Evolutionary conservation across 768 basidiomycete species (phyloP), one percentile per base, ranked within the genome.

Genomic region (Gymnopilus dilepis): DNA sequence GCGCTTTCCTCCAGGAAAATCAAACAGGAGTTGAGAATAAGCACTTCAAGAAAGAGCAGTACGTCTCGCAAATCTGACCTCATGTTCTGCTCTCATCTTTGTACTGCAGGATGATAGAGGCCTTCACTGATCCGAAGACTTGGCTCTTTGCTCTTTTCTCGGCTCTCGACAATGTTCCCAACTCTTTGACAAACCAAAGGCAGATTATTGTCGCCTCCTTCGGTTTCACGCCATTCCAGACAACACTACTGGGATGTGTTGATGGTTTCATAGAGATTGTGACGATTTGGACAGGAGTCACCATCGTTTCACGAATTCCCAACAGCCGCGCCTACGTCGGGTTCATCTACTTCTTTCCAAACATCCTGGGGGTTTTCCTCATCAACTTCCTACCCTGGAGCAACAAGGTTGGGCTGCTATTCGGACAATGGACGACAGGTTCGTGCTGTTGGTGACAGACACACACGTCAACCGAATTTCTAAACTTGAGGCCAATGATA

Each of bases 11-110:
- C 6, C 64, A 87, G 85, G 82, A 78, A 73, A 91, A 92, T 63
- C 90, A 93, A 83, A 89, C 89, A 0, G 92, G 91, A 30, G 83
- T 92, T 9, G 91, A 92, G 74, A 92, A 91, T 69, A 94, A 93
- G 67, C 81, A 81, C 55, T 93, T 90, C 76, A 93, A 93, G 76
- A 84, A 80, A 56, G 88, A 91, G 37, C 91, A 93, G 90, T 91
- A 58, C 63, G 88, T 80, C 41, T 31, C 13, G n/a, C 12, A 5
- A 15, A 22, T 6, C 15, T 33, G 41, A 28, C 31, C 17, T 53
- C 45, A n/a, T 51, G 30, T 37, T 19, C 30, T 33, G 13, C 38
- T 34, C 3, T 50, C 6, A 11, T 22, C 50, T 34, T 47, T 6
- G n/a, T 33, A 19, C 19, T 67, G n/a, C n/a, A 90, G 89, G 72